Evolutionary conservation across 441 rosid species (phyloP), one percentile per base, ranked within the genome.

Genomic region (Erodium trifolium): DNA sequence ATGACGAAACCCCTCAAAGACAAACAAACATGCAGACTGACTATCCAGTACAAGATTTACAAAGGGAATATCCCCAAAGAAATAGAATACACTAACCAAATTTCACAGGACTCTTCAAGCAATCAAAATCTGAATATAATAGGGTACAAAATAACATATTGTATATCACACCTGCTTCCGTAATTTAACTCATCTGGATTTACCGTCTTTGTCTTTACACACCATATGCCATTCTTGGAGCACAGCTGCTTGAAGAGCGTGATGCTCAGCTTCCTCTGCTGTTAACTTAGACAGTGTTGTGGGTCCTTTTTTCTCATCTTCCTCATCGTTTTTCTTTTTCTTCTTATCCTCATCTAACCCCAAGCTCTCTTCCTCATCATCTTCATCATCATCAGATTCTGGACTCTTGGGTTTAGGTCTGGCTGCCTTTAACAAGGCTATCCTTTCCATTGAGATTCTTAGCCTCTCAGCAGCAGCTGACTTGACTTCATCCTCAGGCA

Each of bases 401-500:
- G 86, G 82, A 71, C 83, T 69, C 79, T 82, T 86, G 51, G 88
- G 90, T 67, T 82, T 86, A 1, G 93, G 97, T 69, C 77, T 88
- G 65, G 99, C 98, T 23, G 97, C 98, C 85, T 95, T 92, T 49
- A 95, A 77, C 86, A 95, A 81, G 14, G 97, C 92, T 77, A 95
- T 80, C 63, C 95, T 85, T 82, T 94, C 99, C 96, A 90, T 86
- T 16, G 99, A 94, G 49, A 89, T 86, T 78, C 91, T 80, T 51
- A 95, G 98, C 80, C 91, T 82, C 86, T 95, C 97, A 0, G 85
- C 92, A 11, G 97, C 94, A 47, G 96, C 85, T 70, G 80, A 87
- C 79, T 90, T 95, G 82, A 95, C 95, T 83, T 94, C 97, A 34
- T 92, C 97, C 76, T 94, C 98, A 2, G 97, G 93, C 97, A 92